Evolutionary conservation across 164 flowering plant genomes (phyloP).

Genomic region (Tetracentron sinense): DNA sequence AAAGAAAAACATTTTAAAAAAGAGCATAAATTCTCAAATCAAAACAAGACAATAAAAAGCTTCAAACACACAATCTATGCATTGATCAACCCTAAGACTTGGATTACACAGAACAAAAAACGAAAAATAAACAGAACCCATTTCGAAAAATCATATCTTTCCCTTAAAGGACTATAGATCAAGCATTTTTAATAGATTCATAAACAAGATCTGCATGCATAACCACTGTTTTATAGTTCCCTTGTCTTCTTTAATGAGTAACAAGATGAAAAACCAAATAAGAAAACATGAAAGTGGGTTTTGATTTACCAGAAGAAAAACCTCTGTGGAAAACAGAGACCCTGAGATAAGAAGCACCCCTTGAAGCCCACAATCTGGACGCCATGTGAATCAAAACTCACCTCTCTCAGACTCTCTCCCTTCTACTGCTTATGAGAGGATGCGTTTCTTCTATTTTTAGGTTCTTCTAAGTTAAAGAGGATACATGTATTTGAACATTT

Average conservation of each 20-base stretch:
- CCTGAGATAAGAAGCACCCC: constrained; percentile 70
- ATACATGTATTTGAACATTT: too few species aligned
- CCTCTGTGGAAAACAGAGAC: constrained; percentile 59
- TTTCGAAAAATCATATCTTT: constrained; percentile 11
- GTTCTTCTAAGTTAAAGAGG: too few species aligned
- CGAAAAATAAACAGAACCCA: constrained; percentile 7
- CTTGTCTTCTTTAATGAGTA: background rate
- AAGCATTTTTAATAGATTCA: constrained; percentile 13
- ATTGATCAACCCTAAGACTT: background rate
- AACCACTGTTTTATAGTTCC: background rate
- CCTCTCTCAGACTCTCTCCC: constrained; percentile 11
- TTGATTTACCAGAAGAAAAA: constrained; percentile 57
- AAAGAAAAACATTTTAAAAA: background rate
- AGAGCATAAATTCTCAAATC: background rate
- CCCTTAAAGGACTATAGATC: constrained; percentile 13
- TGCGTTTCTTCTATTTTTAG: background rate
- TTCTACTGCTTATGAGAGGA: background rate
- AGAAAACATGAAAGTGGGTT: background rate
- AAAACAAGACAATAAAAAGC: too few species aligned
- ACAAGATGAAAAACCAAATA: background rate
- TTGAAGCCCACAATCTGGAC: constrained; percentile 68
- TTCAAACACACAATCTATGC: background rate
- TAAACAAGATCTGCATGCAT: constrained; percentile 15
- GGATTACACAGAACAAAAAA: background rate
- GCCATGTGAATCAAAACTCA: constrained; percentile 33